These are phyloP conservation scores for Fusarium graminum DNA, from an alignment of 2,329 filamentous ascomycete species.

Conservation along the genomic window DNA sequence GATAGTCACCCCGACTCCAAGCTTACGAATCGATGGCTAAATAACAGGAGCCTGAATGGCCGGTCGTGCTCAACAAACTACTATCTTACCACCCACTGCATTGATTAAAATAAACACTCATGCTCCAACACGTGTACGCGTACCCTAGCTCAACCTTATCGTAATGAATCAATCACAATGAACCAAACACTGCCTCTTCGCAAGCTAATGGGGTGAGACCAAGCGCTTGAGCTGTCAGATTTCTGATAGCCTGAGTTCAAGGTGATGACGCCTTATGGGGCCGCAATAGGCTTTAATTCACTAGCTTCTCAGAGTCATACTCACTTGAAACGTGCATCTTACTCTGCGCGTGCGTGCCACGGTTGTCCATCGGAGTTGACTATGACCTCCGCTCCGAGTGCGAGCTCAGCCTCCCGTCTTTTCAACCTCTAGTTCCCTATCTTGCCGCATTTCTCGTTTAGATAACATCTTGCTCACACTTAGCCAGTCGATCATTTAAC, in stretches of 20 bases:
- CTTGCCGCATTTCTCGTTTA: not conserved
- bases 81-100: slow-evolving; percentile 32
- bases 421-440: not conserved
- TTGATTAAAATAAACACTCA: not conserved
- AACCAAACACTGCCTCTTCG: not conserved
- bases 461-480: too few species aligned
- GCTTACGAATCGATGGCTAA: not conserved
- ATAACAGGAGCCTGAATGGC: not conserved
- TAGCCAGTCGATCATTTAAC: too few species aligned
- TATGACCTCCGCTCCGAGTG: slow-evolving; percentile 3
- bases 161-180: not conserved
- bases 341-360: not conserved
- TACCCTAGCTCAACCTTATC: slow-evolving; percentile 1
- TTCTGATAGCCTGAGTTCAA: slow-evolving; percentile 8
- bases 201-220: not conserved
- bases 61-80: not conserved
- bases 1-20: slow-evolving; percentile 5
- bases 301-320: not conserved
- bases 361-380: not conserved
- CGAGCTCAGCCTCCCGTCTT: not conserved
- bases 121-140: slow-evolving; percentile 19
- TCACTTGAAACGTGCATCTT: too few species aligned
- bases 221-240: slow-evolving; percentile 17
- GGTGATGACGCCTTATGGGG: not conserved
- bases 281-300: not conserved